Conservation (phyloP, 2,329 filamentous ascomycete genomes). For the Berkeleyomyces basicola region DNA sequence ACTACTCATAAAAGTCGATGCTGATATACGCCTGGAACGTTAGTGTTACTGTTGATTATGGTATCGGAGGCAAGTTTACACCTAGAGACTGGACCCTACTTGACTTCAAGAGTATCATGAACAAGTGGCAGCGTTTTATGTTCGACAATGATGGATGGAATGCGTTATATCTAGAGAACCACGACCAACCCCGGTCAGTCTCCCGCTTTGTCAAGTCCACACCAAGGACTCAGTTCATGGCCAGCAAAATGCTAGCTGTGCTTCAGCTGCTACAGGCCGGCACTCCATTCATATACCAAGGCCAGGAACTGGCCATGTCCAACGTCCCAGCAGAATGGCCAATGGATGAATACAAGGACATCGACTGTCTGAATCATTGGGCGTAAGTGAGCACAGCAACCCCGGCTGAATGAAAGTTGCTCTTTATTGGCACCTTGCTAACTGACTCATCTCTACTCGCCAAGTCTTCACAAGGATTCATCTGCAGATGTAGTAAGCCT, state of each 20-base stretch:
- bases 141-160: slow-evolving; percentile 46
- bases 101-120: slow-evolving; percentile 34
- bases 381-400: slow-evolving; percentile 19
- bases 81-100: slow-evolving; percentile 29
- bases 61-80: slow-evolving; percentile 27
- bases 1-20: neutral
- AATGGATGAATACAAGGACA: slow-evolving; percentile 52
- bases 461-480: slow-evolving; percentile 23
- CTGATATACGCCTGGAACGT: slow-evolving; percentile 14
- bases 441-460: neutral
- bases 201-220: slow-evolving; percentile 36
- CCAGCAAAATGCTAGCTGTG: slow-evolving; percentile 43
- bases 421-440: neutral
- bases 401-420: neutral
- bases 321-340: slow-evolving; percentile 45
- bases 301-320: slow-evolving; percentile 51
- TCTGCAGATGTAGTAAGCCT: slow-evolving; percentile 23
- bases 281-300: slow-evolving; percentile 52
- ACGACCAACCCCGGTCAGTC: slow-evolving; percentile 46
- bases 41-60: slow-evolving; percentile 32
- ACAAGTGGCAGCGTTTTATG: slow-evolving; percentile 44
- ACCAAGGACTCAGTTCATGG: slow-evolving; percentile 30
- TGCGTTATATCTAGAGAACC: slow-evolving; percentile 48
- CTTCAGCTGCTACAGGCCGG: slow-evolving; percentile 41
- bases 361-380: slow-evolving; percentile 40